phyloP scores from a whole-genome alignment of 768 basidiomycete species.

The Inosperma sp. region DNA sequence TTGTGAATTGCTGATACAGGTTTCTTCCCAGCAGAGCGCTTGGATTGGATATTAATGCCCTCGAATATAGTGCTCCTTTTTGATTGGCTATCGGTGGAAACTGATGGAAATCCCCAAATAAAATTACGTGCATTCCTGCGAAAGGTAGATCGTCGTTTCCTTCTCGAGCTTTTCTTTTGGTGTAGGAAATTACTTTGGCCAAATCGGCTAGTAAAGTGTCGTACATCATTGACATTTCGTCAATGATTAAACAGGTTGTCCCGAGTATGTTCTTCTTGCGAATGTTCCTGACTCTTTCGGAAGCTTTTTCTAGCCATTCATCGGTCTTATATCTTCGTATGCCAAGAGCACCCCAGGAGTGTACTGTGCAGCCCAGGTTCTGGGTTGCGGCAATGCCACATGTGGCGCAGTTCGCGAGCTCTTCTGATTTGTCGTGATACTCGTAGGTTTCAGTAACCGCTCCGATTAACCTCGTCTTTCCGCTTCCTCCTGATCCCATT shows the following conservation, averaged over 20 bases:
- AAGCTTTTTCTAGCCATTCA: conserved; percentile 2
- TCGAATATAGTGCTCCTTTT: conserved; percentile 1
- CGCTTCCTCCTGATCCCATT: conserved; percentile 39
- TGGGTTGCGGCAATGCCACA: conserved; percentile 31
- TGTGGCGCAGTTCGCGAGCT: conserved; percentile 37
- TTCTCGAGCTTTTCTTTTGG: neutral
- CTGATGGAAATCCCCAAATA: conserved; percentile 43
- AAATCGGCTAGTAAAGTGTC: conserved; percentile 20
- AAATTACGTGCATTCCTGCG: conserved; percentile 36
- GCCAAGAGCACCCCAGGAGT: conserved; percentile 23
- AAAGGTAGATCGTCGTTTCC: conserved; percentile 21
- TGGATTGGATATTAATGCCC: neutral
- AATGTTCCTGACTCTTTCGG: conserved; percentile 7
- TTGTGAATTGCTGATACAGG: conserved; percentile 23
- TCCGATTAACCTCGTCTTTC: conserved; percentile 40
- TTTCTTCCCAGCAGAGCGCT: conserved; percentile 17
- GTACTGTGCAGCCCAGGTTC: conserved; percentile 29
- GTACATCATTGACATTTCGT: conserved; percentile 40
- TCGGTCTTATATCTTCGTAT: neutral
- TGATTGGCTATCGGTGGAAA: conserved; percentile 38
- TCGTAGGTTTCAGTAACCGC: conserved; percentile 31
- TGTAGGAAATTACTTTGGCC: conserved; percentile 18
- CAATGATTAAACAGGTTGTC: conserved; percentile 27
- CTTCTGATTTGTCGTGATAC: neutral
- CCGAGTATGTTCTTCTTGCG: conserved; percentile 9